Base-by-base conservation (phyloP, 306 rosid species). In the Abrus precatorius region DNA sequence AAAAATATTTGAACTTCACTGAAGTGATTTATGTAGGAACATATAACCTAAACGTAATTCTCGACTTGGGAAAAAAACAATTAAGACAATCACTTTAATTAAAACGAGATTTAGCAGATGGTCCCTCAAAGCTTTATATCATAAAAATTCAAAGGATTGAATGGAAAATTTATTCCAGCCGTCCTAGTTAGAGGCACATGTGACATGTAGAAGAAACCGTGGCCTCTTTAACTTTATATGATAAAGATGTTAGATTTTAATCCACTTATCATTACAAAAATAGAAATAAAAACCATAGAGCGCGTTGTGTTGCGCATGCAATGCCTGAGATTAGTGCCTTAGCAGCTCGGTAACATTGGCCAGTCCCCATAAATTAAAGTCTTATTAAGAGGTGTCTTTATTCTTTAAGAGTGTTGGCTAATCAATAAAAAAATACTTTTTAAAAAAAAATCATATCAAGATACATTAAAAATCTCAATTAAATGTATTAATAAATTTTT, bases 121-220 rank as follows among this genome's bases (percentile, higher is more conserved):
- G 64, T 53, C 82, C 72, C 55, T 53, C 4, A 28, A 7, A 54
- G 63, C 44, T 29, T 36, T 47, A 5, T 13, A 5, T 13, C 2
- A 40, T 65, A 5, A 40, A 77, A 77, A 53, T 65, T 66, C 82
- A 66, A 27, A 40, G 66, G 67, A 61, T 6, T 76, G 30, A 76
- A 29, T 30, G 44, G 43, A 50, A 50, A 68, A 36, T 49, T 80
- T 14, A 71, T 60, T 36, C 72, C 50, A 49, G 84, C 79, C 74
- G 79, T 80, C 73, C 78, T 72, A 72, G 66, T 49, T 71, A 4
- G 12, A 57, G 76, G 71, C 52, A 11, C 47, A 14, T 32, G 1
- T 9, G 41, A 11, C 47, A 14, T 32, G 1, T 9, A 54, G 55
- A 66, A 67, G 68, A 40, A 41, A 40, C 41, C 54, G 1, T 14